Evolutionary conservation across 345 rosid genomes (phyloP), one percentile per base, ranked within the genome.

Genomic region (Cardiospermum halicacabum): DNA sequence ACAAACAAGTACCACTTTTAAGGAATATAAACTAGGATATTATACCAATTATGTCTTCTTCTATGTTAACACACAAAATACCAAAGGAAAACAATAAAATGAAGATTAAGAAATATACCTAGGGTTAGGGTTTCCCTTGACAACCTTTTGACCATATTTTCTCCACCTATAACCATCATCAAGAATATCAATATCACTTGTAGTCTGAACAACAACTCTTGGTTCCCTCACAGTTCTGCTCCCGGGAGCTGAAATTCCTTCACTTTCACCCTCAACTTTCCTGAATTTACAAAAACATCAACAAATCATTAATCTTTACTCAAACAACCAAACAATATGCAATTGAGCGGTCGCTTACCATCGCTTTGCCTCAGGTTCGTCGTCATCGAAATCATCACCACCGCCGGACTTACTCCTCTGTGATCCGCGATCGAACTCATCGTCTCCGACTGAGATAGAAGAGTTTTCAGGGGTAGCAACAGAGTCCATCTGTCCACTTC

Each of bases 151-250:
- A 62, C 98, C 98, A 69, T 92, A 92, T 65, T 92, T 92, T 74
- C 98, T 92, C 98, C 97, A 88, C 69, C 92, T 85, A 25, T 88
- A 92, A 0, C 98, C 98, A 84, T 92, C 98, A 53, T 89, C 98
- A 28, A 92, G 88, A 42, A 89, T 89, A 81, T 92, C 98, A 36
- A 86, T 89, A 62, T 88, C 93, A 76, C 98, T 92, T 36, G 89
- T 88, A 27, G 98, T 92, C 75, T 92, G 98, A 69, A 92, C 97
- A 27, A 89, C 97, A 36, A 92, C 89, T 73, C 97, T 82, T 1
- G 96, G 97, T 72, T 89, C 96, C 55, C 94, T 85, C 69, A 88
- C 88, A 3, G 90, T 80, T 70, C 87, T 86, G 79, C 70, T 92
- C 67, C 88, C 96, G 24, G 82, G 64, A 55, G 82, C 91, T 56